phyloP scores from a whole-genome alignment of 2,329 filamentous ascomycete genomes.

The Tothia fuscella region DNA sequence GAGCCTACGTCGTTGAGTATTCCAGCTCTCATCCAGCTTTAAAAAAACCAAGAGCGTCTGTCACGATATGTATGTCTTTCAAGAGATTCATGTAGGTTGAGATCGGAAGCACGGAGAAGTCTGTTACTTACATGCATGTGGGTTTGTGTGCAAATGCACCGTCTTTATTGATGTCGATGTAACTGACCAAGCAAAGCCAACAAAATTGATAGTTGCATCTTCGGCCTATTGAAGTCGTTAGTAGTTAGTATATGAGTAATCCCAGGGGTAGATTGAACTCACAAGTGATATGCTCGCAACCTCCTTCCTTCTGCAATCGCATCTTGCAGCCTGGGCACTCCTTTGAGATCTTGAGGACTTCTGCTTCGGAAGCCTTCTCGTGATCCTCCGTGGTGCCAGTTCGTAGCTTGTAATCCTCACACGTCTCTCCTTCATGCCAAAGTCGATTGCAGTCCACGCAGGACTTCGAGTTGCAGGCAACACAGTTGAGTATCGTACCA shows the following conservation, averaged over 20 bases:
- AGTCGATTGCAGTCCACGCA: constrained; percentile 1
- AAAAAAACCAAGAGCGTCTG: no score
- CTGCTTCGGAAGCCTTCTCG: background rate
- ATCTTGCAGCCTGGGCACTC: constrained; percentile 3
- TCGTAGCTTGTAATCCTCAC: constrained; percentile 1
- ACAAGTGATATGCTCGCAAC: constrained; percentile 9
- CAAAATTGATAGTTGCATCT: constrained; percentile 1
- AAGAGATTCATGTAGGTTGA: no score
- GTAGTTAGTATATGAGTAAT: background rate
- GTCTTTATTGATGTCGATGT: constrained; percentile 1
- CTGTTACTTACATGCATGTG: no score
- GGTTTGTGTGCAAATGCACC: constrained; percentile 1
- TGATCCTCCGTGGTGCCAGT: background rate
- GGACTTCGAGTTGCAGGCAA: background rate
- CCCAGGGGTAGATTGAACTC: background rate
- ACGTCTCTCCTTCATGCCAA: constrained; percentile 4
- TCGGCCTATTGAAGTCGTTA: background rate
- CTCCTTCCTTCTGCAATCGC: constrained; percentile 1
- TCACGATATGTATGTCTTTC: no score
- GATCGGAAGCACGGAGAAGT: no score
- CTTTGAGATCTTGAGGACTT: background rate
- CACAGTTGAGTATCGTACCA: background rate
- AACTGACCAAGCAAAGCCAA: constrained; percentile 2
- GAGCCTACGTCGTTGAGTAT: no score
- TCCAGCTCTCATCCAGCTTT: no score